These are phyloP conservation scores for Ophiostoma himal-ulmi DNA, from an alignment of 2,329 filamentous ascomycete genomes.

Conservation along the genomic window DNA sequence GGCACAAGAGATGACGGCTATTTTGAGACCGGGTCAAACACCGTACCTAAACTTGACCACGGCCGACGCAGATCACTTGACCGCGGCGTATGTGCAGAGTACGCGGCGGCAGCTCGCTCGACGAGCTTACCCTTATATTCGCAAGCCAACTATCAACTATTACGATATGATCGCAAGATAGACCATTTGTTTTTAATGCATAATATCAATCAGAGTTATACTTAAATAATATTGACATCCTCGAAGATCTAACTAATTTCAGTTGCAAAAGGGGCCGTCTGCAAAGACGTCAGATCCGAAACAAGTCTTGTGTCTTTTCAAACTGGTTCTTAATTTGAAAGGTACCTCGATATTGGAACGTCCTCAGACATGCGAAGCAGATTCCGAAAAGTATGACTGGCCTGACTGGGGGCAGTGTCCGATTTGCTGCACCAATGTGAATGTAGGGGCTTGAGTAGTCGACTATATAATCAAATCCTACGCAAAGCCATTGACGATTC, in stretches of 20 bases:
- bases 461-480: too few species aligned
- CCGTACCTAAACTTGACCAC: background rate
- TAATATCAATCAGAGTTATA: background rate
- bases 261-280: background rate
- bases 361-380: too few species aligned
- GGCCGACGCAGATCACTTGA: background rate
- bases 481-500: too few species aligned
- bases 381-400: background rate
- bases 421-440: too few species aligned
- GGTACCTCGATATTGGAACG: too few species aligned
- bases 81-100: background rate
- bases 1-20: slow-evolving; percentile 60
- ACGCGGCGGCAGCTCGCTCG: background rate
- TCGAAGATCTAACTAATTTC: background rate
- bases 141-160: background rate
- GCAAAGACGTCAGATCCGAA: background rate
- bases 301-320: background rate
- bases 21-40: slow-evolving; percentile 32
- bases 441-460: too few species aligned
- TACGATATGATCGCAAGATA: background rate
- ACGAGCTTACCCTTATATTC: background rate
- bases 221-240: background rate
- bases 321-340: too few species aligned
- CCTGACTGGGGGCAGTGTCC: background rate
- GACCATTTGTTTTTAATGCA: background rate